Evolutionary conservation across 1,139 yeast genomes (phyloP).

Genomic region (Geotrichum cucujoidarum): DNA sequence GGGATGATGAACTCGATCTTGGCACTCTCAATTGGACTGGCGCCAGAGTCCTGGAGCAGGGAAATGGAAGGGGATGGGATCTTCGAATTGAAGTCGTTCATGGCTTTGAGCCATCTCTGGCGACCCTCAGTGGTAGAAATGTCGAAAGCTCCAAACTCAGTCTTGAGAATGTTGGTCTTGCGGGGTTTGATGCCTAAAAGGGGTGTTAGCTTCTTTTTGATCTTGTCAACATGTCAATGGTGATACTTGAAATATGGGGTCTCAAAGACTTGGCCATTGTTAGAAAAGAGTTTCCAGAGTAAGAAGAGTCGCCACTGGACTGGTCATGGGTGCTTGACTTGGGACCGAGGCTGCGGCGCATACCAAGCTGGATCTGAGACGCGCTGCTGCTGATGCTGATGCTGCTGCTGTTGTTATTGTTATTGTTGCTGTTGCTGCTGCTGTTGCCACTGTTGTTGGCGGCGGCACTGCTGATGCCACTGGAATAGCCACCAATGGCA

Average conservation of each 20-base stretch:
- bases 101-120: conserved; percentile 26
- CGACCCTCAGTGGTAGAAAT: conserved; percentile 30
- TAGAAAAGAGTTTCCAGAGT: background rate
- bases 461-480: conserved; percentile 3
- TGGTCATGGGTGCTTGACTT: conserved; percentile 3
- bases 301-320: background rate
- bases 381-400: conserved; percentile 3
- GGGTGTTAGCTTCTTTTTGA: background rate
- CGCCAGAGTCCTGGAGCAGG: conserved; percentile 4
- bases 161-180: conserved; percentile 37
- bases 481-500: conserved; percentile 13
- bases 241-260: background rate
- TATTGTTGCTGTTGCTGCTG: background rate
- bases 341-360: background rate
- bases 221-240: background rate
- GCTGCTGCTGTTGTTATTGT: no score
- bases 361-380: background rate
- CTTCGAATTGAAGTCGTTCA: conserved; percentile 17
- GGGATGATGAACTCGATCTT: conserved; percentile 19
- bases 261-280: background rate
- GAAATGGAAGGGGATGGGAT: conserved; percentile 5
- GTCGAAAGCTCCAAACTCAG: conserved; percentile 33
- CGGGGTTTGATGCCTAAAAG: conserved; percentile 1
- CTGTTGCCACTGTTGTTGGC: no score
- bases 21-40: conserved; percentile 16